Percentiles rank a stretch among this genome's conserved stretches.
These are phyloP conservation scores for Penicillium egyptiacum DNA, from an alignment of 495 filamentous ascomycete genomes.

Conservation along the genomic window DNA sequence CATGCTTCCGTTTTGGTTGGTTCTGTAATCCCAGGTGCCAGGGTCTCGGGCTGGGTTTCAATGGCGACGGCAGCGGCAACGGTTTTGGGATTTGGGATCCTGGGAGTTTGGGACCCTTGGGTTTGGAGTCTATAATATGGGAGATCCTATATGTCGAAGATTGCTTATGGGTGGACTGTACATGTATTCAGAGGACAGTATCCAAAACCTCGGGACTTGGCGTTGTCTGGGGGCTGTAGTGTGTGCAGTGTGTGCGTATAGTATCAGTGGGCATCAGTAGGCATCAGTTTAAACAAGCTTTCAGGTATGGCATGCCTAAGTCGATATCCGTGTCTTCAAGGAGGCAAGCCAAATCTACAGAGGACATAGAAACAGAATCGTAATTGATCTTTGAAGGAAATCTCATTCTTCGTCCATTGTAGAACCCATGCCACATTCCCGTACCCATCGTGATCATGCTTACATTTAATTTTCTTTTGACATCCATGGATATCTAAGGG, in stretches of 20 bases:
- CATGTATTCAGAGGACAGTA: background rate
- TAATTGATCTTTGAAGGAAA: background rate
- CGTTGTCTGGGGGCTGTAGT: background rate
- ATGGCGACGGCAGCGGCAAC: background rate
- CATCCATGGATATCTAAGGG: slow-evolving; percentile 64
- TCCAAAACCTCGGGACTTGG: background rate
- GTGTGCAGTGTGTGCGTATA: background rate
- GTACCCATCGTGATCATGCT: slow-evolving; percentile 12
- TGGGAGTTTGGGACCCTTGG: background rate
- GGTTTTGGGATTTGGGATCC: background rate
- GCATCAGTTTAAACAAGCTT: background rate
- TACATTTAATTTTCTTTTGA: background rate
- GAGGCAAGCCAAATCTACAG: background rate
- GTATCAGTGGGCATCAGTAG: background rate
- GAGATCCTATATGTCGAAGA: background rate
- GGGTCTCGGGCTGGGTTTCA: background rate
- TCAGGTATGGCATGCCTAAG: background rate
- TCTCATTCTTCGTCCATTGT: background rate
- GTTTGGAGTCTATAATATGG: background rate
- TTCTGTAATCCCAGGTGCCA: background rate
- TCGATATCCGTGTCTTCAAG: background rate
- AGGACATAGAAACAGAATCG: background rate
- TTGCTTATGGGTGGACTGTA: background rate
- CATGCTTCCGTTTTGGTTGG: slow-evolving; percentile 1
- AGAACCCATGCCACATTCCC: slow-evolving; percentile 5